Conservation (phyloP, 2,329 filamentous ascomycete species). For the Salinomyces thailandicus region DNA sequence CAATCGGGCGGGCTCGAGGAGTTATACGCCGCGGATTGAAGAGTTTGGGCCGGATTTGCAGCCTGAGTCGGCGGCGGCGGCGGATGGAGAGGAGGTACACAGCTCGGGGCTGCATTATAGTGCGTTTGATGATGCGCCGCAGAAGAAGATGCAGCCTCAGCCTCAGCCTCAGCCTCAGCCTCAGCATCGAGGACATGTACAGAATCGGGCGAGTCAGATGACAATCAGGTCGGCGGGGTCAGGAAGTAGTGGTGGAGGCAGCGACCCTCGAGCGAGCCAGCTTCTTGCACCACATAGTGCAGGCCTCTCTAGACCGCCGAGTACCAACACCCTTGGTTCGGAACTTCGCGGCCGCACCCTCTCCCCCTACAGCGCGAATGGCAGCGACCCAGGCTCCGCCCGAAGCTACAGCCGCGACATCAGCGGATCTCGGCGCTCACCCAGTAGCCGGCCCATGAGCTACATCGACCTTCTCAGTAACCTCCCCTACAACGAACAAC, state of each 20-base stretch:
- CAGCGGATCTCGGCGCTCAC: constrained; percentile 42
- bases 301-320: constrained; percentile 54
- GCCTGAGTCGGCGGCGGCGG: not conserved
- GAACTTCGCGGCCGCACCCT: constrained; percentile 56
- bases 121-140: constrained; percentile 31
- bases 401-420: constrained; percentile 35
- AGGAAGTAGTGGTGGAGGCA: constrained; percentile 15
- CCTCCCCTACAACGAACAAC: constrained; percentile 70
- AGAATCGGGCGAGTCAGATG: constrained; percentile 23
- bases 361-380: constrained; percentile 40
- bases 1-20: constrained; percentile 9
- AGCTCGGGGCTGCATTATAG: constrained; percentile 41
- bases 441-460: constrained; percentile 47
- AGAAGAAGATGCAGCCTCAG: constrained; percentile 13
- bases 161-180: too few species aligned
- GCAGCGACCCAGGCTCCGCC: constrained; percentile 27
- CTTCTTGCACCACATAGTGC: constrained; percentile 16
- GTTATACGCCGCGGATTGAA: constrained; percentile 14
- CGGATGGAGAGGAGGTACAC: constrained; percentile 23
- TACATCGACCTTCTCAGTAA: constrained; percentile 52
- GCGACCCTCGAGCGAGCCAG: constrained; percentile 16
- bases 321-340: constrained; percentile 64
- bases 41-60: constrained; percentile 14
- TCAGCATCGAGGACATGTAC: too few species aligned
- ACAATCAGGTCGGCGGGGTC: constrained; percentile 22